Percentiles rank a stretch among this genome's conserved stretches.
Conservation (phyloP, 164 flowering plant genomes). For the Nelumbo lutea region DNA sequence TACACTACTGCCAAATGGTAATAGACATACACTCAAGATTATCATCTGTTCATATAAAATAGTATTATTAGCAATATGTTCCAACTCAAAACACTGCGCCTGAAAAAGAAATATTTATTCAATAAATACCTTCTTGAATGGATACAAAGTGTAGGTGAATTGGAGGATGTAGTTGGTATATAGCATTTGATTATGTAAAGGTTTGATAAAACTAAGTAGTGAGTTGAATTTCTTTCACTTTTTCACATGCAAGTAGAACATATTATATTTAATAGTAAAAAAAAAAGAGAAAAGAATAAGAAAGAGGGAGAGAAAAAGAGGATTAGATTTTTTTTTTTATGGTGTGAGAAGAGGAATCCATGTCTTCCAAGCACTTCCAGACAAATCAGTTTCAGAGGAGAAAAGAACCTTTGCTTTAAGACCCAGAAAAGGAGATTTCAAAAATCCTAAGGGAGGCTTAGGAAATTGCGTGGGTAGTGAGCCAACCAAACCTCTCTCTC, state of each 20-base stretch:
- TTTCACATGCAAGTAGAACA: neutral
- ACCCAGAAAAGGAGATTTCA: slow-evolving; percentile 18
- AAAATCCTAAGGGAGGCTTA: slow-evolving; percentile 10
- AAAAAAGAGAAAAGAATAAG: neutral
- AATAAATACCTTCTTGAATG: neutral
- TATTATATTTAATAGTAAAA: neutral
- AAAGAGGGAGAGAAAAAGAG: neutral
- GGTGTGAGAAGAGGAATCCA: slow-evolving; percentile 25
- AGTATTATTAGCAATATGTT: no score
- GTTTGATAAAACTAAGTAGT: neutral
- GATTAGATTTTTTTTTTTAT: slow-evolving; percentile 8
- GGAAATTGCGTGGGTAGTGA: slow-evolving; percentile 10
- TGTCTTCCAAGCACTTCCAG: slow-evolving; percentile 29
- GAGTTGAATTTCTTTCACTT: neutral
- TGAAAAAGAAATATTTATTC: neutral
- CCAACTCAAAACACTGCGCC: neutral
- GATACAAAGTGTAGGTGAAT: neutral
- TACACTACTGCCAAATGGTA: no score
- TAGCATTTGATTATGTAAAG: neutral
- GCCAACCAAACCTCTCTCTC: slow-evolving; percentile 12
- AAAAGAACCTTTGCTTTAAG: slow-evolving; percentile 32
- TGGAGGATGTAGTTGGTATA: neutral
- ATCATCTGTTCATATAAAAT: no score
- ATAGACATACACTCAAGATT: no score
- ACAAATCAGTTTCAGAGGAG: slow-evolving; percentile 38